Conservation (phyloP, 257 asterid genomes). For the Fraxinus pennsylvanica region DNA sequence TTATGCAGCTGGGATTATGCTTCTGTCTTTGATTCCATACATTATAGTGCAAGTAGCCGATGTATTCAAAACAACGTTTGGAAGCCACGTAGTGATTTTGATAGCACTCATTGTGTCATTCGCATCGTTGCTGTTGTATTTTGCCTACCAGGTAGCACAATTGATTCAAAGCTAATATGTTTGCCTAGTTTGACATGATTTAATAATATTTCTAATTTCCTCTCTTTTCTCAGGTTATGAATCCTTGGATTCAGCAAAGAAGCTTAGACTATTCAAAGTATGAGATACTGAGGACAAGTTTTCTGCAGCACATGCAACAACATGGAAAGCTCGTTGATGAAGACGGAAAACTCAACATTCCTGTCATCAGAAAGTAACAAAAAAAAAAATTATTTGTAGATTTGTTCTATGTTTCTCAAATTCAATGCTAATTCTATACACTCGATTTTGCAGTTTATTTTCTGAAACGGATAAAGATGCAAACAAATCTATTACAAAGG, state of each 20-base stretch:
- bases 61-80: constrained; percentile 27
- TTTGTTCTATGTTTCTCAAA: background rate
- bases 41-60: constrained; percentile 39
- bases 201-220: background rate
- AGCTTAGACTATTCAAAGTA: constrained; percentile 54
- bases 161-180: background rate
- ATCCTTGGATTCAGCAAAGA: constrained; percentile 67
- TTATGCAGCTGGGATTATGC: constrained; percentile 47
- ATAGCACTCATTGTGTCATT: constrained; percentile 41
- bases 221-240: constrained; percentile 35
- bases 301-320: constrained; percentile 35
- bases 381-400: background rate
- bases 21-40: constrained; percentile 54
- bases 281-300: constrained; percentile 34
- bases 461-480: constrained; percentile 38
- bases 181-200: background rate
- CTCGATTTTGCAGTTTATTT: constrained; percentile 42
- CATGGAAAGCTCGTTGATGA: constrained; percentile 40
- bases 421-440: background rate
- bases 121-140: constrained; percentile 33
- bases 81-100: constrained; percentile 32
- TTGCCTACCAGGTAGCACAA: constrained; percentile 44
- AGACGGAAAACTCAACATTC: constrained; percentile 38
- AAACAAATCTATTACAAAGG: constrained; percentile 26
- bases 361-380: constrained; percentile 35